Evolutionary conservation across 345 rosid genomes (phyloP), one percentile per base, ranked within the genome.

Genomic region (Aegle marmelos): DNA sequence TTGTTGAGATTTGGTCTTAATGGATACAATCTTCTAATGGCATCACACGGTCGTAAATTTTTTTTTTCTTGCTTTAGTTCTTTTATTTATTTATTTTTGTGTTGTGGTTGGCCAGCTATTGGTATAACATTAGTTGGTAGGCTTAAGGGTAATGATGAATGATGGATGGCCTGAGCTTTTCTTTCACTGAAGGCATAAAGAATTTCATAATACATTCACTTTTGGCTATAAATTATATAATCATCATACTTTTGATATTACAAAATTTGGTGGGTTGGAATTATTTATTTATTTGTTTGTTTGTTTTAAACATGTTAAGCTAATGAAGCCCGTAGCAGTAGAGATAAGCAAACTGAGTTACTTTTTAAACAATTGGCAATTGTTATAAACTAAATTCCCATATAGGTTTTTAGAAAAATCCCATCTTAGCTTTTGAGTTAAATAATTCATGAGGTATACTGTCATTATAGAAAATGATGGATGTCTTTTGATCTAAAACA

Each of bases 61-160:
- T 8, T 64, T 63, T 71, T 71, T 28, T 4, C 57, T 0, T 39
- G 45, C 37, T 70, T 48, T 7, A n/a, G 9, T 11, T 10, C 24
- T 68, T 11, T 28, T 62, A 24, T 31, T 30, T 30, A 28, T 19
- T 31, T 31, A 3, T 64, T 21, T 30, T 22, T 73, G 60, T 30
- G 37, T 21, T 33, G 64, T 6, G 66, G 48, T 75, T 75, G 70
- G 70, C 31, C 71, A 53, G 24, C 71, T 54, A 59, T 54, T 60
- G 48, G 64, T 9, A n/a, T 63, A 31, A 48, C 65, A 74, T 70
- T 37, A 62, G 34, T 70, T 60, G 81, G 78, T 80, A 76, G 76
- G 57, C 62, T 75, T 31, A 39, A 74, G 65, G 45, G 50, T 36
- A 24, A 61, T 70, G 71, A 69, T 75, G 75, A 24, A 34, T 62